These are phyloP conservation scores for Clonostachys chloroleuca DNA, from an alignment of 2,329 filamentous ascomycete genomes.

Conservation along the genomic window DNA sequence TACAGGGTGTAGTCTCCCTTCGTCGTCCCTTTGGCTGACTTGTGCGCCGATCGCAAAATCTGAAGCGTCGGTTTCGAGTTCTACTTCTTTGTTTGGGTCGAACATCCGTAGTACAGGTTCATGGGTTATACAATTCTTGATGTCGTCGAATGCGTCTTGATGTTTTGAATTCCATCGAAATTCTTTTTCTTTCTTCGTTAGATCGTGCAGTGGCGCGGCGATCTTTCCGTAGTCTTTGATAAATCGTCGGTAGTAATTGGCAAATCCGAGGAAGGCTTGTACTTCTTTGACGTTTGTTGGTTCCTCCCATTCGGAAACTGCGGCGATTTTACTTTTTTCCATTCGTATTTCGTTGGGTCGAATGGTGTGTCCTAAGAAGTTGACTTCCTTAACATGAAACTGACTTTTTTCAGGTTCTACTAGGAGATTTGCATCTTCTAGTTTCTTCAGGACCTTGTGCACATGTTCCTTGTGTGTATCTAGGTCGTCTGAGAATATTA, in stretches of 20 bases:
- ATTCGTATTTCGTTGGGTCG: too few relatives aligned
- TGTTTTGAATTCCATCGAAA: not conserved
- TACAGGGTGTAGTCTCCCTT: not conserved
- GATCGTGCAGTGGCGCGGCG: not conserved
- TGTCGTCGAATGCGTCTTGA: too few relatives aligned
- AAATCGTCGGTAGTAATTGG: not conserved
- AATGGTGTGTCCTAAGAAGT: too few relatives aligned
- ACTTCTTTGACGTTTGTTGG: too few relatives aligned
- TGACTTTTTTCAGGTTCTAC: not conserved
- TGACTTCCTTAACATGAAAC: too few relatives aligned
- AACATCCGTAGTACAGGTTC: too few relatives aligned
- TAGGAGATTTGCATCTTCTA: not conserved
- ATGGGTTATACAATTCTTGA: not conserved
- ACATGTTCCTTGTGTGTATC: too few relatives aligned
- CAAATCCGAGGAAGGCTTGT: too few relatives aligned
- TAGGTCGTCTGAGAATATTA: too few relatives aligned
- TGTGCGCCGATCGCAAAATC: not conserved
- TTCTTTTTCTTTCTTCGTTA: not conserved
- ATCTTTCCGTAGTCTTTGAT: not conserved
- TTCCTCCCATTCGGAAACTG: too few relatives aligned
- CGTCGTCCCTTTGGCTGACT: not conserved
- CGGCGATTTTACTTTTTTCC: too few relatives aligned
- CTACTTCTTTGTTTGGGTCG: not conserved
- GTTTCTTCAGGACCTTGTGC: not conserved
- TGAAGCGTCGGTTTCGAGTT: constrained; percentile 6